These are phyloP conservation scores for Fusarium austroafricanum DNA, from an alignment of 2,329 filamentous ascomycete species.

Conservation along the genomic window DNA sequence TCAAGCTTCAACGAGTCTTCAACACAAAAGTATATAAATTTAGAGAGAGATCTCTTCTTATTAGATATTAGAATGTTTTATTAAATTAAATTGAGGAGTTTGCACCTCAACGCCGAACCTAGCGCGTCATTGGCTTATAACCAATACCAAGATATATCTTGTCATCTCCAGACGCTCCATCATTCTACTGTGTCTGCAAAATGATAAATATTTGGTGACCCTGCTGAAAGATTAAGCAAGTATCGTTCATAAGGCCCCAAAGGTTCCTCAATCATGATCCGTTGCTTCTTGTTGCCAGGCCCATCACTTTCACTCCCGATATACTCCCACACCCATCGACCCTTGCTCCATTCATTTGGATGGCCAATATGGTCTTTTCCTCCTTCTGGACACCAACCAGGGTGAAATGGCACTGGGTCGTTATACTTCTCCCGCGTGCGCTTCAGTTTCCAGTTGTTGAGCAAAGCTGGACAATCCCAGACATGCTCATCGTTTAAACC, in stretches of 20 bases:
- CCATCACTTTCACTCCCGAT: constrained; percentile 57
- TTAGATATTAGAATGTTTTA: background rate
- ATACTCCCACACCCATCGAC: constrained; percentile 67
- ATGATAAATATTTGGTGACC: constrained; percentile 57
- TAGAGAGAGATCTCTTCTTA: background rate
- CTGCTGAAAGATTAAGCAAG: constrained; percentile 58
- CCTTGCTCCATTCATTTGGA: constrained; percentile 44
- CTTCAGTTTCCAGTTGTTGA: constrained; percentile 58
- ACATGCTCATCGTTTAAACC: constrained; percentile 60
- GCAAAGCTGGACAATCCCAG: constrained; percentile 61
- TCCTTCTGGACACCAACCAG: constrained; percentile 48
- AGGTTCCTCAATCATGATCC: constrained; percentile 63
- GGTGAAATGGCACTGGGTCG: constrained; percentile 52
- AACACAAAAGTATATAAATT: background rate
- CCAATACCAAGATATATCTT: background rate
- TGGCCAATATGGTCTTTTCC: constrained; percentile 40
- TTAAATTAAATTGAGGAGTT: background rate
- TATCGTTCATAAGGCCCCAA: constrained; percentile 65
- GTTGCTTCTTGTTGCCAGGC: constrained; percentile 53
- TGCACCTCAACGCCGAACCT: background rate
- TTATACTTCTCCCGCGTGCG: constrained; percentile 48
- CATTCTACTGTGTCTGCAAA: constrained; percentile 51
- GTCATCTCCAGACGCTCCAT: too few relatives aligned
- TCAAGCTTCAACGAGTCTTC: too few relatives aligned
- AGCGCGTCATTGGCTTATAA: background rate